These are phyloP conservation scores for Bolboschoenoplectus hybrid DNA, from an alignment of 202 grass and related monocot genomes.

Conservation along the genomic window DNA sequence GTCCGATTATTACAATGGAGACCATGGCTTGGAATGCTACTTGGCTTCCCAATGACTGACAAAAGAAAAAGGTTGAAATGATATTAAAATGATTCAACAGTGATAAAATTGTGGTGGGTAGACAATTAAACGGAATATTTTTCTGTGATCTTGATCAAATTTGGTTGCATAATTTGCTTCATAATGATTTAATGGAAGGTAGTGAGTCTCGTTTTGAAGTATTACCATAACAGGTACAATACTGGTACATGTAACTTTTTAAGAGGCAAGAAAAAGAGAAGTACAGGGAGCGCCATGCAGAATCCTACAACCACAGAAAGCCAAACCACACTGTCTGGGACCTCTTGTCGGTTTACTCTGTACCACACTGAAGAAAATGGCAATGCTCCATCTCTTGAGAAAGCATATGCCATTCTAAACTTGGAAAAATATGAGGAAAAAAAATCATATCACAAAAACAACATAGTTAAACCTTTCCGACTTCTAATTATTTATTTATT, in stretches of 20 bases:
- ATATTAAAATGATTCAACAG: background rate
- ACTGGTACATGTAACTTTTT: background rate
- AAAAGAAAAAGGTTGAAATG: background rate
- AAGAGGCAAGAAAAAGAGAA: background rate
- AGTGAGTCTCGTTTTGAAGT: background rate
- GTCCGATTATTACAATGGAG: slow-evolving; percentile 54
- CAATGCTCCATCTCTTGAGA: slow-evolving; percentile 79
- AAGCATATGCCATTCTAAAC: slow-evolving; percentile 78
- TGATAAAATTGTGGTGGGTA: background rate
- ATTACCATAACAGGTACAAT: background rate
- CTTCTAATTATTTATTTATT: background rate
- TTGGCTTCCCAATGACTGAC: slow-evolving; percentile 58
- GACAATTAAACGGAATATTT: background rate
- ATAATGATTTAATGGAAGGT: background rate
- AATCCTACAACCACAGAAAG: slow-evolving; percentile 61
- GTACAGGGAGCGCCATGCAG: slow-evolving; percentile 67
- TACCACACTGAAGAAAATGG: slow-evolving; percentile 61
- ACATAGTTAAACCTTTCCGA: background rate
- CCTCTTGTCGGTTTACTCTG: slow-evolving; percentile 63
- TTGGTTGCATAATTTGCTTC: background rate
- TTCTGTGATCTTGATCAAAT: background rate
- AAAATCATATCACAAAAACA: background rate
- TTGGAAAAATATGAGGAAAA: background rate
- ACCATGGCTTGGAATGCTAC: slow-evolving; percentile 78
- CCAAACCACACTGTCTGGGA: slow-evolving; percentile 77